Evolutionary conservation across 139 green algal species (phyloP).

Genomic region (Gonium pectorale): DNA sequence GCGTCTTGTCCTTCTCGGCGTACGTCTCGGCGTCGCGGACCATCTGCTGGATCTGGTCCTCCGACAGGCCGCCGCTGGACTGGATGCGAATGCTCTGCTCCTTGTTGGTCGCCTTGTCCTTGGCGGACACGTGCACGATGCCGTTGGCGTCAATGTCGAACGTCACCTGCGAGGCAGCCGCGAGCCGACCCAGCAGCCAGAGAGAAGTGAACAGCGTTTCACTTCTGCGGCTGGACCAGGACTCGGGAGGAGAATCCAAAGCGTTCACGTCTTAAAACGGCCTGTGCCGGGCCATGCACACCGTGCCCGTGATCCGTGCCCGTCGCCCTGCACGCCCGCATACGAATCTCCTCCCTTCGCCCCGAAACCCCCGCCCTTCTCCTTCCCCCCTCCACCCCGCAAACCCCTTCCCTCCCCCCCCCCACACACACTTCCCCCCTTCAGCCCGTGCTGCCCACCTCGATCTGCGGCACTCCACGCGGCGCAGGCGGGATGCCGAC

Average conservation of each 20-base stretch:
- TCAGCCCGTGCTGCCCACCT: conserved; percentile 44
- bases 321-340: too few relatives aligned
- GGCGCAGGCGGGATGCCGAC: conserved; percentile 96
- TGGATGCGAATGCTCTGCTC: conserved; percentile 97
- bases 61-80: conserved; percentile 81
- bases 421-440: background rate
- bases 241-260: too few relatives aligned
- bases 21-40: conserved; percentile 88
- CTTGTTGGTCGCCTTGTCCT: conserved; percentile 84
- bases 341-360: too few relatives aligned
- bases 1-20: conserved; percentile 88
- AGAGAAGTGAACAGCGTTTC: too few relatives aligned
- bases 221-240: too few relatives aligned
- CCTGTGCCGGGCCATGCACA: too few relatives aligned
- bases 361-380: too few relatives aligned
- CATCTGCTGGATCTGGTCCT: conserved; percentile 97
- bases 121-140: conserved; percentile 93
- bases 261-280: too few relatives aligned
- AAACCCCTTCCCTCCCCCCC: background rate
- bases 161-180: too few relatives aligned
- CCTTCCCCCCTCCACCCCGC: background rate
- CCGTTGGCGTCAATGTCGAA: conserved; percentile 86
- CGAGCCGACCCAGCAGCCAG: too few relatives aligned
- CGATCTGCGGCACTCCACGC: conserved; percentile 95
- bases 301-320: too few relatives aligned